phyloP scores from a whole-genome alignment of 768 basidiomycete genomes.

The Hygrophorus pudorinus region DNA sequence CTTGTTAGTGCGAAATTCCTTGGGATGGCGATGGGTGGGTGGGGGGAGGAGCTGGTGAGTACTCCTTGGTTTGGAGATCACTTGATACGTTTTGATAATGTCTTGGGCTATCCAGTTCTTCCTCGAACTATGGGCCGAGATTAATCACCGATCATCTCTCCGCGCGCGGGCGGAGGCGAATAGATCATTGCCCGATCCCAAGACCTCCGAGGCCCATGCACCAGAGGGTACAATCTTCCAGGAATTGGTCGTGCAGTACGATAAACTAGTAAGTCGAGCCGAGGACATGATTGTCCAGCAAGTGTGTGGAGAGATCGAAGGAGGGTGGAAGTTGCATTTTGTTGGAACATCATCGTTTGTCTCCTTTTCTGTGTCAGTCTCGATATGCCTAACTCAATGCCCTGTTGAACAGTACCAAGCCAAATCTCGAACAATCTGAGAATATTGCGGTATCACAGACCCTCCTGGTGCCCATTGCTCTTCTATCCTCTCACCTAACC shows the following conservation, averaged over 20 bases:
- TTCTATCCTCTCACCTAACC: slow-evolving; percentile 70
- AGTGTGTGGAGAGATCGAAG: slow-evolving; percentile 74
- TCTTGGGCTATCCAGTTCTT: slow-evolving; percentile 55
- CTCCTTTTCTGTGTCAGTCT: background rate
- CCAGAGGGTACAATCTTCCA: slow-evolving; percentile 72
- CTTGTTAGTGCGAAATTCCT: slow-evolving; percentile 74
- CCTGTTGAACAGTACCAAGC: slow-evolving; percentile 12
- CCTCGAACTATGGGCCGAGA: slow-evolving; percentile 81
- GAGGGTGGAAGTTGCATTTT: slow-evolving; percentile 64
- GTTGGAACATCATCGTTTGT: slow-evolving; percentile 36
- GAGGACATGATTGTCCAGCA: slow-evolving; percentile 86
- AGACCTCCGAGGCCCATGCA: slow-evolving; percentile 20
- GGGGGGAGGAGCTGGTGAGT: slow-evolving; percentile 87
- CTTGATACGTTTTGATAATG: slow-evolving; percentile 3
- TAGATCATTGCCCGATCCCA: slow-evolving; percentile 39
- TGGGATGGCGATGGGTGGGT: slow-evolving; percentile 54
- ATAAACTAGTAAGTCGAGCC: slow-evolving; percentile 49
- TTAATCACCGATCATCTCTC: slow-evolving; percentile 48
- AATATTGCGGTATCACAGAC: slow-evolving; percentile 54
- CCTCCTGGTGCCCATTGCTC: slow-evolving; percentile 65
- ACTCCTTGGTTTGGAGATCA: slow-evolving; percentile 1
- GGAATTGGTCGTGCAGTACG: slow-evolving; percentile 57
- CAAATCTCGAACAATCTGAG: slow-evolving; percentile 16
- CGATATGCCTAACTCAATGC: background rate
- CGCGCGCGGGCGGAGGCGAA: slow-evolving; percentile 42